Evolutionary conservation across 225 moss, liverwort and hornwort species (phyloP), one percentile per base, ranked within the genome.

Genomic region (Ulota crispa): DNA sequence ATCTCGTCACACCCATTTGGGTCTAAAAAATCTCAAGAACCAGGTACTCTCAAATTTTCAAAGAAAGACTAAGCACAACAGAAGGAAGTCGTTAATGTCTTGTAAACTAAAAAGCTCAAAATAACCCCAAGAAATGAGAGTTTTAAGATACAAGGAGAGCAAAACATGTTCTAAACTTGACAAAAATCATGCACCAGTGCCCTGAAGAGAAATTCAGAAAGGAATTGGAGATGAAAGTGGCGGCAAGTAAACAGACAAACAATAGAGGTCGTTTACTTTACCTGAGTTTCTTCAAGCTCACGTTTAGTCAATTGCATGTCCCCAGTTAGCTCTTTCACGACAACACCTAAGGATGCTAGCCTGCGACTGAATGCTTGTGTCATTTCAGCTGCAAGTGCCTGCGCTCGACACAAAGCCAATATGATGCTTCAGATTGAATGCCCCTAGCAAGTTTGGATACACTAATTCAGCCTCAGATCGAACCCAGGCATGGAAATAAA

Each of bases 321-420:
- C 21, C 99, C 96, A 61, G 96, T 99, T 60, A 99, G 81, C 85
- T 99, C 99, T 85, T 99, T 99, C 78, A 99, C 99, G 70, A 89
- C 87, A 42, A 94, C 90, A 81, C 89, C 96, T 78, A 96, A 82
- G 26, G 93, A 93, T 74, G 87, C 83, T 75, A 99, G 93, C 78
- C 99, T 93, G 45, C 93, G 89, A 86, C 96, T 85, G 76, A 99
- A 99, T 76, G 99, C 93, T 81, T 88, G 83, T 45, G 99, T 95
- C 88, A 96, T 92, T 83, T 99, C 99, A 54, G 99, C 99, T 81
- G 99, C 99, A 91, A 99, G 99, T 68, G 99, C 99, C 95, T 98
- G 87, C 59, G 27, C 68, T 86, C 73, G 8, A 86, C 52, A 53
- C 61, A 84, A 61, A 64, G 12, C 63, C 31, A 80, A 64, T 65